Base-by-base conservation (phyloP, 1,139 yeast species). In the Yamadazyma oceani region DNA sequence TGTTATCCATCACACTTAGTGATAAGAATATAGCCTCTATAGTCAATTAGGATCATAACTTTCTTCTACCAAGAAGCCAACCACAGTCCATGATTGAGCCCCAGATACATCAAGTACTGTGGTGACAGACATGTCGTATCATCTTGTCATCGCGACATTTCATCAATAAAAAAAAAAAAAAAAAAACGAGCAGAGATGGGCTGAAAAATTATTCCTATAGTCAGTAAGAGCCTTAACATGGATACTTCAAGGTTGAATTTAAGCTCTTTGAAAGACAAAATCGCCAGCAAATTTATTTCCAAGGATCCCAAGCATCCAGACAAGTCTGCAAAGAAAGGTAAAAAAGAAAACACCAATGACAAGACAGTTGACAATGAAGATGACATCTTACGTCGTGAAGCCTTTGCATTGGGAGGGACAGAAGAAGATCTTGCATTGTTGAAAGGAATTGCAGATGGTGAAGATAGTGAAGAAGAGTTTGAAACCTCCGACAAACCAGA, bases 361-460 rank as follows among this genome's bases (percentile, higher is more conserved):
- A 34, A 42, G 35, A 40, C 43, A 19, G 31, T 39, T 26, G 42
- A 44, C 22, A 45, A 46, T 29, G 51, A 52, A 26, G 60, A 58
- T 11, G 80, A 77, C 4, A 53, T 70, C 0, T 58, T 83, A 37
- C 79, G 85, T 47, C 75, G 79, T 46, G 92, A 83, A 64, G 94
- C 92, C 1, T 58, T 83, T 19, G 73, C 60, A 13, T 60, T 83
- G 16, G 90, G 90, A 17, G 92, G 89, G 8, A 67, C 82, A 14
- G 84, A 79, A 45, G 87, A 73, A 21, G 90, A 83, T 54, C 72
- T 78, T 35, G 70, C 67, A 23, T 59, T 83, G 41, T 50, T 84
- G 17, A 65, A 66, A 13, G 80, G 70, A 12, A 52, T 85, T 8
- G 67, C 64, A 31, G 72, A 65, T 14, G 80, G 73, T n/a, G 85